Percentiles rank a stretch among this genome's conserved stretches.
Conservation (phyloP, 768 basidiomycete species). For the Suillus discolor region DNA sequence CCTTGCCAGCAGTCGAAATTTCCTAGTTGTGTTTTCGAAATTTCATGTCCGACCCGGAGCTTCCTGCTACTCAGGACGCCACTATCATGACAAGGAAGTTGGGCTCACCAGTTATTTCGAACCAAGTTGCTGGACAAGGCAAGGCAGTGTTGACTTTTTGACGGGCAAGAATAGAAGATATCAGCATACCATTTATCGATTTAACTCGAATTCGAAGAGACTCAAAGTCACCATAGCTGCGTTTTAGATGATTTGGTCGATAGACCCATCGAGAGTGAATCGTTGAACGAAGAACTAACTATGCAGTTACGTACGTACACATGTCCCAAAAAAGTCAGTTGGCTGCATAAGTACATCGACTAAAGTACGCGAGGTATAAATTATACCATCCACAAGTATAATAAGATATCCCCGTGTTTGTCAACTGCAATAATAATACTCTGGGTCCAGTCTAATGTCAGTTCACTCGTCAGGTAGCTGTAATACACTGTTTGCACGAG, state of each 20-base stretch:
- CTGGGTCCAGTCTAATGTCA: neutral
- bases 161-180: neutral
- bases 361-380: neutral
- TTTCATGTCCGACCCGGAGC: neutral
- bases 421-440: neutral
- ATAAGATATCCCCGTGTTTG: neutral
- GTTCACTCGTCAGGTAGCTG: constrained; percentile 11
- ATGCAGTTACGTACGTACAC: too few species aligned
- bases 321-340: too few species aligned
- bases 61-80: neutral
- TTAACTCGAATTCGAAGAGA: too few species aligned
- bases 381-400: neutral
- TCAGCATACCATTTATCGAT: neutral
- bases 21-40: neutral
- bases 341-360: neutral
- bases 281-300: neutral
- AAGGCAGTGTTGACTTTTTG: neutral
- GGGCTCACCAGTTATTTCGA: neutral
- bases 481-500: constrained; percentile 36
- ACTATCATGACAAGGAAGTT: neutral
- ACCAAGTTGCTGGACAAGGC: neutral
- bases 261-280: neutral
- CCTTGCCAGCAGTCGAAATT: neutral
- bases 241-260: neutral
- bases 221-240: too few species aligned